A percentile compares a stretch with the other conserved stretches of the same genome.
Conservation (phyloP, 2,329 filamentous ascomycete species). For the Hypomyces rosellus region DNA sequence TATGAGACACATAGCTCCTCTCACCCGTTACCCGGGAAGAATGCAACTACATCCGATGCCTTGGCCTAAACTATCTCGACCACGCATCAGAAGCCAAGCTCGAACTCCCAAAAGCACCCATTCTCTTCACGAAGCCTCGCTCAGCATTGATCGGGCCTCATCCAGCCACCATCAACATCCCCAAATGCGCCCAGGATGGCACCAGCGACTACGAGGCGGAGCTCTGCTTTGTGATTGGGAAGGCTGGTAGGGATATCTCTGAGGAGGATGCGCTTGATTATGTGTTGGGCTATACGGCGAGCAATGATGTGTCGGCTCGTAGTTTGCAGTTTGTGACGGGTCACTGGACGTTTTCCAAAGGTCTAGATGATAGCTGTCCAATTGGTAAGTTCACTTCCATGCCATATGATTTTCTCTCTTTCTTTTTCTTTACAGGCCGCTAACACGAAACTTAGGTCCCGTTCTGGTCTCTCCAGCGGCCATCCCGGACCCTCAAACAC, state of each 20-base stretch:
- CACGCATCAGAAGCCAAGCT: slow-evolving; percentile 15
- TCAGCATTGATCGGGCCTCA: slow-evolving; percentile 12
- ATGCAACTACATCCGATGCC: slow-evolving; percentile 9
- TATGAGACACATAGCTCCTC: background rate
- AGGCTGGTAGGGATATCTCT: slow-evolving; percentile 40
- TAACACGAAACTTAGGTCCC: slow-evolving; percentile 12
- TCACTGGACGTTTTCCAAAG: background rate
- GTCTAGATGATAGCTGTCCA: background rate
- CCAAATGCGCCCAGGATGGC: slow-evolving; percentile 31
- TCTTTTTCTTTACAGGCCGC: too few species aligned
- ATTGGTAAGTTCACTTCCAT: background rate
- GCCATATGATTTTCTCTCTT: too few species aligned
- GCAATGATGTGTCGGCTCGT: slow-evolving; percentile 47
- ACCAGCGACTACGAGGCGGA: slow-evolving; percentile 45
- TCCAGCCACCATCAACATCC: slow-evolving; percentile 22
- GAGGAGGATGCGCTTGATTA: slow-evolving; percentile 43
- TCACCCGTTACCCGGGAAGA: background rate
- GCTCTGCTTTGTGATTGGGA: slow-evolving; percentile 43
- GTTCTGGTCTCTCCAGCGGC: slow-evolving; percentile 21
- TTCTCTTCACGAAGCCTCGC: slow-evolving; percentile 17
- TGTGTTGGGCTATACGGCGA: slow-evolving; percentile 50
- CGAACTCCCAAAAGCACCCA: slow-evolving; percentile 5
- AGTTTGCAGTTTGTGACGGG: slow-evolving; percentile 29
- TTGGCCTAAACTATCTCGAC: slow-evolving; percentile 19
- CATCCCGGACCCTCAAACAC: slow-evolving; percentile 33